Conservation (phyloP, 2,329 filamentous ascomycete species). For the Epicoccum sorghinum region DNA sequence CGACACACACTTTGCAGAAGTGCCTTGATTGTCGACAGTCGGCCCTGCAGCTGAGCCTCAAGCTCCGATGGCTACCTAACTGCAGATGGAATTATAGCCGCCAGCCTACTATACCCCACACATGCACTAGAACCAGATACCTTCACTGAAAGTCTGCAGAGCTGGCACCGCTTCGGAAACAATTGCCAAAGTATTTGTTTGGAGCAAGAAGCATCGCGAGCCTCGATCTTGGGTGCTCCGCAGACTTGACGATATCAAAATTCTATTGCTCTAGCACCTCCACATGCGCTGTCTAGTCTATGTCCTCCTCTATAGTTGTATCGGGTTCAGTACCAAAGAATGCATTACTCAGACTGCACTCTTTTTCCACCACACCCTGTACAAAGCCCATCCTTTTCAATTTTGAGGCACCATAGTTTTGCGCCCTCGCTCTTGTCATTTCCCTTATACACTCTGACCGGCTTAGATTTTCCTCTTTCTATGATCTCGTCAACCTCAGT, state of each 20-base stretch:
- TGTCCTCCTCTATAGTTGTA: no score
- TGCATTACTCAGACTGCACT: neutral
- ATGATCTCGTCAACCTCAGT: neutral
- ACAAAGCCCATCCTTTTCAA: constrained; percentile 8
- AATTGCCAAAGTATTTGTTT: no score
- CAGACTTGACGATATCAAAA: no score
- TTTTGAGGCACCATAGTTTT: constrained; percentile 11
- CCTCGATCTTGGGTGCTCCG: no score
- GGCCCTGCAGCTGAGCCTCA: constrained; percentile 2
- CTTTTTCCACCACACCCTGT: constrained; percentile 11
- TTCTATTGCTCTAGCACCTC: no score
- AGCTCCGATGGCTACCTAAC: neutral
- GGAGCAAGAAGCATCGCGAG: no score
- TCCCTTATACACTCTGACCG: constrained; percentile 5
- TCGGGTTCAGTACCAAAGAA: neutral
- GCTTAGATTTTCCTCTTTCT: constrained; percentile 1
- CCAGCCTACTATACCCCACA: neutral
- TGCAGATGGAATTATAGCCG: neutral
- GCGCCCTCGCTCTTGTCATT: constrained; percentile 1
- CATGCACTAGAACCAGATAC: no score
- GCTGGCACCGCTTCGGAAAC: no score
- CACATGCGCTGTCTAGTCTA: no score
- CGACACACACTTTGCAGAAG: neutral
- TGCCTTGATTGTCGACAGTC: neutral
- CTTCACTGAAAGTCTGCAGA: no score